Evolutionary conservation across 1,139 yeast species (phyloP).

Genomic region (Barnettozyma hawaiiensis): DNA sequence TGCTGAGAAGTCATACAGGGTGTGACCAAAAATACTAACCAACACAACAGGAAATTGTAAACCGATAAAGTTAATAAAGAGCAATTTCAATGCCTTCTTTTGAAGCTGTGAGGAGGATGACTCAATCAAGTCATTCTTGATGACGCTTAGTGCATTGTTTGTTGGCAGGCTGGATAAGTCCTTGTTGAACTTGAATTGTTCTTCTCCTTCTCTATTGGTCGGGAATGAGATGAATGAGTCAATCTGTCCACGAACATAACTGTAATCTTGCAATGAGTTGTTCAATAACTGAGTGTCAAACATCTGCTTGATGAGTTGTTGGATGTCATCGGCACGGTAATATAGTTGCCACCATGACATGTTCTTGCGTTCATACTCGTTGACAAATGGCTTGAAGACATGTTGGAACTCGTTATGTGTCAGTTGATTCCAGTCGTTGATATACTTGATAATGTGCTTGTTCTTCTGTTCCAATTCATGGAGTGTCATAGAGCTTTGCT

Average conservation of each 20-base stretch:
- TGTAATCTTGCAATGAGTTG: constrained; percentile 23
- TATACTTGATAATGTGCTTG: constrained; percentile 16
- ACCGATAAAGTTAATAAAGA: constrained; percentile 26
- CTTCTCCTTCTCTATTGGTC: constrained; percentile 6
- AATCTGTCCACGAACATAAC: constrained; percentile 26
- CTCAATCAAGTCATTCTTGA: constrained; percentile 20
- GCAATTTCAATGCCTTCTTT: constrained; percentile 22
- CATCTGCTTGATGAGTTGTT: constrained; percentile 21
- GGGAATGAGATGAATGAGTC: constrained; percentile 23
- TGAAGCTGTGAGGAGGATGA: constrained; percentile 23
- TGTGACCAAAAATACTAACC: constrained; percentile 24
- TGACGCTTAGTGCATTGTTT: constrained; percentile 16
- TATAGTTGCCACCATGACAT: constrained; percentile 26
- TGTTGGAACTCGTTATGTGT: constrained; percentile 28
- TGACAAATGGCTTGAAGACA: constrained; percentile 27
- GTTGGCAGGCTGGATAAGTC: constrained; percentile 9
- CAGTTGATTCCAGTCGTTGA: constrained; percentile 27
- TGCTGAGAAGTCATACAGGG: constrained; percentile 25
- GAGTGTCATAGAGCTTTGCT: constrained; percentile 18
- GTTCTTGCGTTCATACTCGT: constrained; percentile 20
- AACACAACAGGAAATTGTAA: constrained; percentile 29
- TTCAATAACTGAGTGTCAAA: constrained; percentile 19
- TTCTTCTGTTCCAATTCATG: constrained; percentile 17
- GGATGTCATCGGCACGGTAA: constrained; percentile 22
- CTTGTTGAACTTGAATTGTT: constrained; percentile 8